Evolutionary conservation across 345 rosid species (phyloP).

Genomic region (Melaleuca alternifolia): DNA sequence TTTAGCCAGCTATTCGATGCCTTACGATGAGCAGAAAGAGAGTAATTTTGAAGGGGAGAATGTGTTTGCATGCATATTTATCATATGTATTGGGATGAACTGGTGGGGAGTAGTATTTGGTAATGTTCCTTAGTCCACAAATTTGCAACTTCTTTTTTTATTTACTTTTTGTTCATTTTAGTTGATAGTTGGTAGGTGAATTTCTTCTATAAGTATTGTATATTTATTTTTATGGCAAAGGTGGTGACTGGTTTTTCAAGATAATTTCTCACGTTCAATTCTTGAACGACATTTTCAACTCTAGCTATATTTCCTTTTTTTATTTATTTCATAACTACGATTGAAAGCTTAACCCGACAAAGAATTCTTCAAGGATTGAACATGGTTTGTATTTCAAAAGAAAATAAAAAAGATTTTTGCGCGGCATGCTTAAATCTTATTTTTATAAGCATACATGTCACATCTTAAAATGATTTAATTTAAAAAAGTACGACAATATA

Average conservation of each 20-base stretch:
- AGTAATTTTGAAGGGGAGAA: background rate
- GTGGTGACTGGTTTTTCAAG: background rate
- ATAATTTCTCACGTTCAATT: background rate
- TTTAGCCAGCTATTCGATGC: background rate
- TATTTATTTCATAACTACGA: background rate
- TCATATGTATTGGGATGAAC: background rate
- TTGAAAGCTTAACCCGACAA: background rate
- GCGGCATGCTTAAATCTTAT: background rate
- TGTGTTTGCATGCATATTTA: background rate
- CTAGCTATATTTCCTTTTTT: background rate
- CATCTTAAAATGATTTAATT: background rate
- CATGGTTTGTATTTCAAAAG: background rate
- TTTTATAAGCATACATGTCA: background rate
- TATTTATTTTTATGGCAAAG: background rate
- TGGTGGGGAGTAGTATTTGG: no score
- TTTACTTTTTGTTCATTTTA: background rate
- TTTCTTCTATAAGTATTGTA: background rate
- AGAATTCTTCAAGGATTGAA: background rate
- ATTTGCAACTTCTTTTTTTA: background rate
- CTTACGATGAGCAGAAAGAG: background rate
- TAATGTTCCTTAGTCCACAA: no score
- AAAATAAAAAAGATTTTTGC: background rate
- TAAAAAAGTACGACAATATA: background rate
- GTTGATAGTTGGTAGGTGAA: background rate
- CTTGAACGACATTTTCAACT: background rate